Evolutionary conservation across 2,329 filamentous ascomycete species (phyloP), one percentile per base, ranked within the genome.

Genomic region (Cladosporium austrohemisphaericum): DNA sequence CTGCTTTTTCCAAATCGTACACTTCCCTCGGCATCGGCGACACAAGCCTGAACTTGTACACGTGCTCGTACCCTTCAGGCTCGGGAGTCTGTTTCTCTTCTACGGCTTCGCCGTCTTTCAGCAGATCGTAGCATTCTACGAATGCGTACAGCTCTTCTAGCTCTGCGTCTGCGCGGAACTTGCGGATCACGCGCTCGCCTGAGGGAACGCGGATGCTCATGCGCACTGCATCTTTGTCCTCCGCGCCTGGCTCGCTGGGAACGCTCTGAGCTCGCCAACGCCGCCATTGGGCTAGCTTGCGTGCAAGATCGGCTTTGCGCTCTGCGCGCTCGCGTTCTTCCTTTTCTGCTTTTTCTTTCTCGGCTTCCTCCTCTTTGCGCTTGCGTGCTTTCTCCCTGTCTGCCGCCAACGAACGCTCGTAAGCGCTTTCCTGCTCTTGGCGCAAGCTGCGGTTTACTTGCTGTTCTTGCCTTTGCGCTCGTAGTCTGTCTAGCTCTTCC

Each of bases 141-240:
- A 95, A 96, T 0, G 92, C 93, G 67, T 97, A 97, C 5, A 98
- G 71, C 61, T 96, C 90, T 65, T 97, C 92, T 29, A 97, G 73
- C 2, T 79, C 76, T 0, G 86, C 81, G n/a, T 81, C 74, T 1
- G 77, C 74, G 0, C 75, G 68, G 65, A 98, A 97, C 41, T 80
- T 80, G 33, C 92, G 79, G 49, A 95, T 80, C 2, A 95, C 79
- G 33, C 91, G 78, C 41, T 88, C 85, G 1, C 81, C 86, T 4
- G 80, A 84, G 0, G 76, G 73, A 60, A 85, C 69, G 11, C 81
- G 74, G 20, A 86, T 68, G 55, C 78, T 81, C 44, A 86, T 74
- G n/a, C 90, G 81, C 14, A 95, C 86, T 0, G 84, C 76, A 50
- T 86, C 84, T 57, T 85, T 84, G 23, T 76, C 76, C 5, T 77